These are phyloP conservation scores for Coniochaeta ligniaria DNA, from an alignment of 2,329 filamentous ascomycete genomes.

Conservation along the genomic window DNA sequence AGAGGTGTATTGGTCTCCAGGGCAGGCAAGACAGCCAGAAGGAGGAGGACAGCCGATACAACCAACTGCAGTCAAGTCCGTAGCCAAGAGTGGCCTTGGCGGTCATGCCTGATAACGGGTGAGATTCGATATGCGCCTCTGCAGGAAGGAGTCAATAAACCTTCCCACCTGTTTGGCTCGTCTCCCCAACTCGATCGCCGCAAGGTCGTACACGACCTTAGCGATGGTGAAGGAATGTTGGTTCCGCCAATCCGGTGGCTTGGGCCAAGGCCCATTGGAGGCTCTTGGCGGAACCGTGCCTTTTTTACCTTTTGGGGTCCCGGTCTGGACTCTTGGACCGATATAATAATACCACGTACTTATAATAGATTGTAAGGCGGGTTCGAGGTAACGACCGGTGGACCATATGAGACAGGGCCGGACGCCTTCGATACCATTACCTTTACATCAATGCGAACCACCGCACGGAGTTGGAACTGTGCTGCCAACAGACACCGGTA, in stretches of 20 bases:
- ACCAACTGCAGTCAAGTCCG: background rate
- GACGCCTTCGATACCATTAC: background rate
- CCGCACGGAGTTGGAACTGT: background rate
- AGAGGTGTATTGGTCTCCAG: background rate
- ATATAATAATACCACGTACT: background rate
- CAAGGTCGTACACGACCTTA: background rate
- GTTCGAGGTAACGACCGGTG: background rate
- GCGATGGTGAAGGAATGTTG: background rate
- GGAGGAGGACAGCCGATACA: background rate
- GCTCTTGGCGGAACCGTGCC: background rate
- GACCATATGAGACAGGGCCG: background rate
- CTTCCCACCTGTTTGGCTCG: background rate
- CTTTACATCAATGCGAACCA: background rate
- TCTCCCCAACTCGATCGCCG: background rate
- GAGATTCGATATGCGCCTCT: background rate
- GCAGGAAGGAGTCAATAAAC: background rate
- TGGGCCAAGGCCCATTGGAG: background rate
- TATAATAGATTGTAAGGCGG: background rate
- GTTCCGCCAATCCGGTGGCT: conserved; percentile 1
- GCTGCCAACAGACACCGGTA: background rate
- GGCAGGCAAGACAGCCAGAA: background rate
- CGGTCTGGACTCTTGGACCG: background rate
- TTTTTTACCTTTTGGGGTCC: background rate
- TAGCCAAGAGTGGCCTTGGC: background rate
- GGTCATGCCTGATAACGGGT: background rate